Evolutionary conservation across 73 alveolate genomes (phyloP), one percentile per base, ranked within the genome.

Genomic region (Paramecium tetraurelia): DNA sequence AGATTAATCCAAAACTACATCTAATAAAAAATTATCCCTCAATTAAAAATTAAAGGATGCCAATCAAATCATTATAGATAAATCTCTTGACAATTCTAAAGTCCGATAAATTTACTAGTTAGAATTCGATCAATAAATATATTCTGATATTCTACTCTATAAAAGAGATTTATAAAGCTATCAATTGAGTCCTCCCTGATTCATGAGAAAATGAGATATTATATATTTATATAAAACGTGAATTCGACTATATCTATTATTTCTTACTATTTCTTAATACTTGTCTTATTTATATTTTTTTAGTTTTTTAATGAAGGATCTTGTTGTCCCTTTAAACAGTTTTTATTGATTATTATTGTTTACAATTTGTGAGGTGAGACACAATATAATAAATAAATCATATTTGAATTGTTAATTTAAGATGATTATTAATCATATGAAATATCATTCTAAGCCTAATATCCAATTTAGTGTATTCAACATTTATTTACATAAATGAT

Each of bases 381-480:
- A 22, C 9, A 59, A 29, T 36, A 11, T 59, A 59, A 59, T 40
- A 22, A 22, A 48, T 59, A 59, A 59, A 59, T 59, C 83, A 59
- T 59, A 20, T 59, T 59, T 50, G 68, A 14, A 50, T 50, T 50
- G 2, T 12, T 46, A 12, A 46, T 16, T 50, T 50, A 50, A 14
- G 29, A 50, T 50, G 2, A 50, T 50, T 50, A 50, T 50, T 50
- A 50, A 50, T 50, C 24, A 59, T 59, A 24, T 59, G 21, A 20
- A 36, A 33, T 72, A 72, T 72, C 86, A 72, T 36, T 33, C 63
- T 72, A 72, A 72, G 5, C 89, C 89, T 41, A 77, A 18, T 16
- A 77, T 40, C 89, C 89, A 77, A 24, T 21, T 38, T 10, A 77
- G 53, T 40, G 89, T 77, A 43, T 43, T 77, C 24, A 77, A 43